Conservation (phyloP, 345 rosid genomes). For the Bruguiera sexangula region DNA sequence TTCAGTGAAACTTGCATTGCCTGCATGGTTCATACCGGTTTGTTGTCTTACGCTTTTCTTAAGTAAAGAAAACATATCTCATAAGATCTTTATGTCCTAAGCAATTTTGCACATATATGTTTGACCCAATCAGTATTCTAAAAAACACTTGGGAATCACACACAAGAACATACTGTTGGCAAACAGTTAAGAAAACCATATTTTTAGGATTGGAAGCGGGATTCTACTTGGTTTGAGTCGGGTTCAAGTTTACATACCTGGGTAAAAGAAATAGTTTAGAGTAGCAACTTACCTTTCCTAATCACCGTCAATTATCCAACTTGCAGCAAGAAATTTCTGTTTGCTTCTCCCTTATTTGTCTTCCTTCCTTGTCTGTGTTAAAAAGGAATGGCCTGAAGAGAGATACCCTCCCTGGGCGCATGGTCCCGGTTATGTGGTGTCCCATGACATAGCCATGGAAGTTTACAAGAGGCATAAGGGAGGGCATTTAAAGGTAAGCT, state of each 20-base stretch:
- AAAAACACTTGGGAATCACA: neutral
- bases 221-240: neutral
- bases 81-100: too few species aligned
- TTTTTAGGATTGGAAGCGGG: neutral
- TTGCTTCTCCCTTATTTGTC: neutral
- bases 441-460: slow-evolving; percentile 69
- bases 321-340: neutral
- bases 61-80: neutral
- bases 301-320: neutral
- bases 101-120: too few species aligned
- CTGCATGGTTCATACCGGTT: neutral
- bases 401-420: slow-evolving; percentile 91
- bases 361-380: neutral
- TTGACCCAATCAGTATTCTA: too few species aligned
- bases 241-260: neutral
- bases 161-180: neutral
- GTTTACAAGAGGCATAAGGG: slow-evolving; percentile 51
- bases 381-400: slow-evolving; percentile 81
- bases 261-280: neutral
- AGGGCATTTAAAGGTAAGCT: slow-evolving; percentile 61
- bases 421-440: slow-evolving; percentile 91
- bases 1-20: neutral
- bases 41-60: neutral
- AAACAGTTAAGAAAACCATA: neutral
- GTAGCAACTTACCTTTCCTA: neutral